phyloP scores from a whole-genome alignment of 2,329 filamentous ascomycete species.

The Teratosphaeria viscida region DNA sequence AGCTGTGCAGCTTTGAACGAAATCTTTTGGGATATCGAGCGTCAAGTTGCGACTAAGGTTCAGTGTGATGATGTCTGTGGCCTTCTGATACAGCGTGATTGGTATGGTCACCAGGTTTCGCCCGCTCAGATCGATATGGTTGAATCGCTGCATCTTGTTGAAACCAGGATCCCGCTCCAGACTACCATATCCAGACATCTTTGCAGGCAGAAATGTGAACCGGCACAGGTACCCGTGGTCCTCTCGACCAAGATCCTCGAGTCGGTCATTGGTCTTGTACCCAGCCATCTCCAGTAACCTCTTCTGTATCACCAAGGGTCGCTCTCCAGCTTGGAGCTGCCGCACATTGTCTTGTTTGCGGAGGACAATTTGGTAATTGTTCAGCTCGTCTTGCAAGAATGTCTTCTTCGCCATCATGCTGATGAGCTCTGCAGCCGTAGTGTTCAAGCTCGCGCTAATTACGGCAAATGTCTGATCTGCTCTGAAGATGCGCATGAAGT shows the following conservation, averaged over 20 bases:
- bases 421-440: conserved; percentile 78
- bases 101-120: conserved; percentile 90
- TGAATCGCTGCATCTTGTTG: conserved; percentile 78
- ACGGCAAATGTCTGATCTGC: conserved; percentile 91
- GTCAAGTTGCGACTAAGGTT: conserved; percentile 90
- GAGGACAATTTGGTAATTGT: conserved; percentile 93
- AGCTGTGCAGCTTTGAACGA: conserved; percentile 85
- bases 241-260: conserved; percentile 89
- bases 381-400: conserved; percentile 76
- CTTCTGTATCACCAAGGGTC: conserved; percentile 86
- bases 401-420: conserved; percentile 90
- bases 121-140: conserved; percentile 82
- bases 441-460: conserved; percentile 70
- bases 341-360: conserved; percentile 83
- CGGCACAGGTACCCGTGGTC: conserved; percentile 96
- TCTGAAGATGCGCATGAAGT: conserved; percentile 91
- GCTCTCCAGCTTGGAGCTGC: conserved; percentile 66
- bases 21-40: conserved; percentile 87
- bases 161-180: conserved; percentile 69
- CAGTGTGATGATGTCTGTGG: conserved; percentile 83
- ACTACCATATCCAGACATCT: conserved; percentile 67
- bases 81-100: conserved; percentile 84
- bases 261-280: conserved; percentile 72
- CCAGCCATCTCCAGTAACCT: conserved; percentile 81
- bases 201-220: conserved; percentile 85